Percentiles rank a stretch among this genome's conserved stretches.
These are phyloP conservation scores for Platanus orientalis DNA, from an alignment of 164 flowering plant species.

Conservation along the genomic window DNA sequence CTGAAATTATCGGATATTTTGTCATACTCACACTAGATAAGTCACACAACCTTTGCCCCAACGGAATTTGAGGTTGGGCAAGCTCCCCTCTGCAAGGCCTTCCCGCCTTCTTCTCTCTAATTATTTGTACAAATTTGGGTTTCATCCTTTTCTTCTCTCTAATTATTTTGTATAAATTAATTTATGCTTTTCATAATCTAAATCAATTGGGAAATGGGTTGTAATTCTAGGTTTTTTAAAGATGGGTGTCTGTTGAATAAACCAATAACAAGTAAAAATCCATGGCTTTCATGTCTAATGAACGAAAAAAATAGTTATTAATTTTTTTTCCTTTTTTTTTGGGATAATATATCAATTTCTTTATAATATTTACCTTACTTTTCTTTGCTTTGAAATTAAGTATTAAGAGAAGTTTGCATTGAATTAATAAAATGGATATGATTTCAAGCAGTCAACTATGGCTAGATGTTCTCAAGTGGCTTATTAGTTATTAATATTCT, in stretches of 20 bases:
- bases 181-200: not conserved
- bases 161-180: not conserved
- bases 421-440: no score
- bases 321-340: no score
- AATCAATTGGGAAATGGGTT: not conserved
- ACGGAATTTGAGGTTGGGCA: constrained; percentile 89
- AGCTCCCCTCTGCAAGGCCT: constrained; percentile 86
- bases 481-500: not conserved
- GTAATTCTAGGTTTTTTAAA: not conserved
- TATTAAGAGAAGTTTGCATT: no score
- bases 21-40: constrained; percentile 76
- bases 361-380: not conserved
- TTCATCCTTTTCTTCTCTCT: not conserved
- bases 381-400: not conserved
- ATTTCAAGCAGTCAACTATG: not conserved
- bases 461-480: not conserved
- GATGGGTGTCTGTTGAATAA: not conserved
- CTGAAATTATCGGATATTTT: constrained; percentile 62
- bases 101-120: constrained; percentile 98
- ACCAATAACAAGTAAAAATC: no score
- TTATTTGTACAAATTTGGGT: not conserved
- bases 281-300: no score
- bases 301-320: no score
- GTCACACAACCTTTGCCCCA: constrained; percentile 96
- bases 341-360: no score